These are phyloP conservation scores for Yueomyces sp. DNA, from an alignment of 805 yeast species.

Conservation along the genomic window DNA sequence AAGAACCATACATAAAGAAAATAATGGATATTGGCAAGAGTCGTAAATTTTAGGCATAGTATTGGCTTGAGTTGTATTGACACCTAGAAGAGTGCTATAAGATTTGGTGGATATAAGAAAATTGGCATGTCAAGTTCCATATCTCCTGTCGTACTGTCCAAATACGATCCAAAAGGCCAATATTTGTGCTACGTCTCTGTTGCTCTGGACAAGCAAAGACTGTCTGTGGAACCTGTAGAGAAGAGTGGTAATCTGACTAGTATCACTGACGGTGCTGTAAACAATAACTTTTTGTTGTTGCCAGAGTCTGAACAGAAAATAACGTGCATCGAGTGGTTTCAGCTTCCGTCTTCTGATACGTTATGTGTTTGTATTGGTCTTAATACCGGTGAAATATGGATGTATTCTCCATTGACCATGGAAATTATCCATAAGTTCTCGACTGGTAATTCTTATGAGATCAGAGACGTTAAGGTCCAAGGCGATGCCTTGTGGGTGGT, in stretches of 20 bases:
- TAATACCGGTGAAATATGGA: conserved; percentile 46
- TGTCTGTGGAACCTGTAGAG: conserved; percentile 45
- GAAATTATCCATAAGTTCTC: conserved; percentile 40
- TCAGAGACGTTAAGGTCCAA: conserved; percentile 32
- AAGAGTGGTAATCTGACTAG: conserved; percentile 17
- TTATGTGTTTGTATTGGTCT: conserved; percentile 47
- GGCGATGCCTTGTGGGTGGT: conserved; percentile 40
- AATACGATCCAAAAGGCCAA: conserved; percentile 51
- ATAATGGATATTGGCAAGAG: no score
- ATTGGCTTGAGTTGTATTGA: no score
- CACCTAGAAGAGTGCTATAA: no score
- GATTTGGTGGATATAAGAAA: no score
- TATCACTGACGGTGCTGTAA: conserved; percentile 26
- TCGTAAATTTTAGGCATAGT: no score
- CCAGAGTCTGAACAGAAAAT: conserved; percentile 15
- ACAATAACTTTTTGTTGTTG: conserved; percentile 19
- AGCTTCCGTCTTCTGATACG: conserved; percentile 24
- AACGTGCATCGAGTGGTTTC: conserved; percentile 14
- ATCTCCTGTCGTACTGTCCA: conserved; percentile 22
- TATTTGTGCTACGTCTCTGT: conserved; percentile 51
- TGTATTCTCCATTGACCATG: conserved; percentile 57
- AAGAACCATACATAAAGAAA: no score
- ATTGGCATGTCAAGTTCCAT: conserved; percentile 1
- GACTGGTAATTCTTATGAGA: conserved; percentile 32
- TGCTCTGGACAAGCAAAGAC: conserved; percentile 58